Evolutionary conservation across 1,139 yeast species (phyloP), one percentile per base, ranked within the genome.

Genomic region (Suhomyces taliae): DNA sequence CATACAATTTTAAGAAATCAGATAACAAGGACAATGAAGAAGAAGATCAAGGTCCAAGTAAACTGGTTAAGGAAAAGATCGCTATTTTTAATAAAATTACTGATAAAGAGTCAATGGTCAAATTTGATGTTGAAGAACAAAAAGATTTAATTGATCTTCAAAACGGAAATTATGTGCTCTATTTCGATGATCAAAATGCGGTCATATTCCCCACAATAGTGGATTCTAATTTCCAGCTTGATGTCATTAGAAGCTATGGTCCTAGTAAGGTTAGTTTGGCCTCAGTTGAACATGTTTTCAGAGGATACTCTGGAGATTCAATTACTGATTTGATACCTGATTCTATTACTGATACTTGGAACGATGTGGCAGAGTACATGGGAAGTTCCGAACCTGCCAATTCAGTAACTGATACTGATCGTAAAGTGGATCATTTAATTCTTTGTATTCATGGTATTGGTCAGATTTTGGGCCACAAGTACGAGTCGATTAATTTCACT

Each of bases 361-460:
- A 57, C n/a, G 78, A 73, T 44, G 65, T 66, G 34, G 49, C 57
- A 3, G 56, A 53, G 24, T 51, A 64, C 3, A 67, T 67, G 36
- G 72, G 73, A 24, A 65, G 67, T 9, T 64, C 64, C 1, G 43
- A 54, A 1, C 57, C 64, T 31, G 61, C 66, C 24, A 68, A 77
- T 6, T 29, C 32, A 29, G 46, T 44, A 1, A 37, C 36, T 27
- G 43, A 39, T 10, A 37, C 33, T 8, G 65, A 74, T 36, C 69
- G 96, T 49, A 73, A 81, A 31, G 76, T 90, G 14, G 90, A 89
- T 43, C 97, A 93, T 65, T 67, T 93, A 47, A 80, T 91, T 1
- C 71, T 93, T 14, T 93, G 96, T 54, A 79, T 91, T 40, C 99
- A 93, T 65, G 98, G 99, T 0, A 89, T 93, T 53, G 98, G 98